Percentiles rank a stretch among this genome's conserved stretches.
Evolutionary conservation across 1,139 yeast species (phyloP).

Genomic region (Blastobotrys elegans): DNA sequence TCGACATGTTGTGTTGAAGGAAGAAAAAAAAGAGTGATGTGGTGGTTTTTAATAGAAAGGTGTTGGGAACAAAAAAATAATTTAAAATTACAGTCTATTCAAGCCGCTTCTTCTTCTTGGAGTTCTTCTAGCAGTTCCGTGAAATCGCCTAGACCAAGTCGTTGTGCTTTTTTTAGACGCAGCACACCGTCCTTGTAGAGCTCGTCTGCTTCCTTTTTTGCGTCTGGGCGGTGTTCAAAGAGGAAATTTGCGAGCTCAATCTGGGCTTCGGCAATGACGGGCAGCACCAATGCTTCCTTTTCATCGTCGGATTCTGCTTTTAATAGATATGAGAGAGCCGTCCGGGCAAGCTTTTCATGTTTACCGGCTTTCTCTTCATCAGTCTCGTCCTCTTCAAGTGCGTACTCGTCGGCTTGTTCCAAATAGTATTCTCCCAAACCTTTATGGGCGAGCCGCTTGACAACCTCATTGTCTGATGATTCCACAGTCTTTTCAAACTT

Average conservation of each 20-base stretch:
- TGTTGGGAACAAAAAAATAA: not conserved
- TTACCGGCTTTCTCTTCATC: constrained; percentile 25
- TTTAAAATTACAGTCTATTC: too few relatives aligned
- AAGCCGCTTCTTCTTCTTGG: constrained; percentile 7
- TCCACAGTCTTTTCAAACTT: constrained; percentile 23
- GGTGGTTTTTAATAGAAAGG: not conserved
- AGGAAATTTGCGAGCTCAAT: constrained; percentile 72
- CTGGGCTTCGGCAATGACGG: constrained; percentile 74
- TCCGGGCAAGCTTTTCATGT: constrained; percentile 12
- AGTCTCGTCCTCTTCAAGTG: constrained; percentile 32
- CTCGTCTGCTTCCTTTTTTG: constrained; percentile 16
- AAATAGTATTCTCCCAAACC: constrained; percentile 35
- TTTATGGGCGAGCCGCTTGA: constrained; percentile 27
- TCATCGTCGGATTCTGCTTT: constrained; percentile 55
- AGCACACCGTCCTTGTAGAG: constrained; percentile 56
- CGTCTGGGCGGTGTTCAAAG: constrained; percentile 14
- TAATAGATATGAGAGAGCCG: constrained; percentile 54
- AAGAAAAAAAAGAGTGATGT: too few relatives aligned
- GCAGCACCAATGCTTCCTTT: constrained; percentile 71
- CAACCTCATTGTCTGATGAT: constrained; percentile 18
- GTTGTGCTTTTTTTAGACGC: constrained; percentile 32
- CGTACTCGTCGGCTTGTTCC: constrained; percentile 31
- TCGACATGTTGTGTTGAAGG: constrained; percentile 44
- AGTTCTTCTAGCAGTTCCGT: constrained; percentile 32
- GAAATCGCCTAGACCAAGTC: constrained; percentile 34